Percentiles rank a stretch among this genome's conserved stretches.
phyloP scores from a whole-genome alignment of 805 yeast genomes.

The Ascoidea tarda region DNA sequence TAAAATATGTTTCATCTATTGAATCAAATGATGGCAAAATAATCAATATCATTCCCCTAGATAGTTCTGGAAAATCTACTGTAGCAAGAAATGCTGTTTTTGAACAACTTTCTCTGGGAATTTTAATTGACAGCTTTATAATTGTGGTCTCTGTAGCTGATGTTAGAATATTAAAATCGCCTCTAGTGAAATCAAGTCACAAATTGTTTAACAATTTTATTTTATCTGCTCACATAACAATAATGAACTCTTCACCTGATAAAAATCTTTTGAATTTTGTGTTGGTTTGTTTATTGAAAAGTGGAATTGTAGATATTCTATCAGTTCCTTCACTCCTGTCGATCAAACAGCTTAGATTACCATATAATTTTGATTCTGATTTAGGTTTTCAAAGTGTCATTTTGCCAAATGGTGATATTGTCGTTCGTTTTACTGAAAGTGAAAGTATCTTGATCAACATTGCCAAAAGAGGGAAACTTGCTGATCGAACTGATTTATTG shows the following conservation, averaged over 20 bases:
- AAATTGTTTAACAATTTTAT: conserved; percentile 38
- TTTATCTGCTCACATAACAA: conserved; percentile 25
- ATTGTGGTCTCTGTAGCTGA: conserved; percentile 43
- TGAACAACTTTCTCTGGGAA: conserved; percentile 45
- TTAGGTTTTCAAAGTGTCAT: conserved; percentile 30
- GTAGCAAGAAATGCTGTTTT: conserved; percentile 46
- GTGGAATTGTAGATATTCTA: conserved; percentile 30
- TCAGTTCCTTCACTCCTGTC: not conserved
- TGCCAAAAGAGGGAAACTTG: conserved; percentile 26
- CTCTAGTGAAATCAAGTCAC: conserved; percentile 49
- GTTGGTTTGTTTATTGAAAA: conserved; percentile 28
- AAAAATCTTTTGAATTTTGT: conserved; percentile 29
- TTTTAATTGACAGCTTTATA: conserved; percentile 46
- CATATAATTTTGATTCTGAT: conserved; percentile 24
- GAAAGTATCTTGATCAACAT: conserved; percentile 40
- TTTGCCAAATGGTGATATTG: conserved; percentile 44
- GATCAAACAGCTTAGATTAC: conserved; percentile 24
- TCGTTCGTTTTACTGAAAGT: conserved; percentile 38
- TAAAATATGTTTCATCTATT: conserved; percentile 32
- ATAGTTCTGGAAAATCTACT: conserved; percentile 48
- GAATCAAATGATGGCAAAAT: conserved; percentile 40
- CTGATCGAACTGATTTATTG: conserved; percentile 32
- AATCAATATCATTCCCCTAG: conserved; percentile 40
- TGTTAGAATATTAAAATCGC: conserved; percentile 45
- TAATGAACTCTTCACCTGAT: conserved; percentile 13